Evolutionary conservation across 106 monocot genomes (phyloP).

Genomic region (Acanthochlamys bracteata): DNA sequence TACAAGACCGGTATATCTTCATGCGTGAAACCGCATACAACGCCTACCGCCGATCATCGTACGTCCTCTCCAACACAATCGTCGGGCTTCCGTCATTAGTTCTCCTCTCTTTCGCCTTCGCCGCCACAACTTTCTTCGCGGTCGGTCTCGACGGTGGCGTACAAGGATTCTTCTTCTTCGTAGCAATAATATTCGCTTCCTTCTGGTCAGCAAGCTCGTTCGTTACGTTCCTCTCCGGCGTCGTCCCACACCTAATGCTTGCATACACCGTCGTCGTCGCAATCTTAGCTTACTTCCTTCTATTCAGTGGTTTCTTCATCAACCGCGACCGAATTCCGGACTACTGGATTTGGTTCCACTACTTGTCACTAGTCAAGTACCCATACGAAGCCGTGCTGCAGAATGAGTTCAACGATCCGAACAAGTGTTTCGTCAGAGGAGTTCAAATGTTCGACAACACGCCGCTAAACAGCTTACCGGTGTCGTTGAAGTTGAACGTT

Average conservation of each 20-base stretch:
- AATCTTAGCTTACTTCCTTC: conserved; percentile 73
- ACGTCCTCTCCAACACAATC: conserved; percentile 80
- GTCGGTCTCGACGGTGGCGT: conserved; percentile 74
- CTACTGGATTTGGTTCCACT: conserved; percentile 99
- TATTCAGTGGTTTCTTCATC: conserved; percentile 96
- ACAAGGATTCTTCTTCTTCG: conserved; percentile 67
- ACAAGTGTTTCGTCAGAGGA: conserved; percentile 66
- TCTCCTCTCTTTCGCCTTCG: conserved; percentile 62
- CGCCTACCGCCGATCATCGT: conserved; percentile 93
- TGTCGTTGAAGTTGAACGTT: conserved; percentile 34
- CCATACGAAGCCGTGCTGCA: conserved; percentile 83
- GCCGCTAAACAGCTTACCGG: conserved; percentile 41
- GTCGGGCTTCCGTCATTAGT: conserved; percentile 64
- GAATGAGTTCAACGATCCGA: conserved; percentile 69
- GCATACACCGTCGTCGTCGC: conserved; percentile 79
- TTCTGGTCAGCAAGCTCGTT: conserved; percentile 92
- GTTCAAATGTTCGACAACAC: conserved; percentile 87
- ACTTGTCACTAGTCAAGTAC: conserved; percentile 87
- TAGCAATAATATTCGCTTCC: conserved; percentile 65
- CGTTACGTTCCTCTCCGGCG: conserved; percentile 91
- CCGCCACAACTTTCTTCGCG: conserved; percentile 75
- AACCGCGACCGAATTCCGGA: conserved; percentile 60
- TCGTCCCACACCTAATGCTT: conserved; percentile 64
- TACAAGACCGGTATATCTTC: conserved; percentile 87
- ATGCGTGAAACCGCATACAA: conserved; percentile 94